Base-by-base conservation (phyloP, 2,329 filamentous ascomycete species). In the Penicillium sp. region DNA sequence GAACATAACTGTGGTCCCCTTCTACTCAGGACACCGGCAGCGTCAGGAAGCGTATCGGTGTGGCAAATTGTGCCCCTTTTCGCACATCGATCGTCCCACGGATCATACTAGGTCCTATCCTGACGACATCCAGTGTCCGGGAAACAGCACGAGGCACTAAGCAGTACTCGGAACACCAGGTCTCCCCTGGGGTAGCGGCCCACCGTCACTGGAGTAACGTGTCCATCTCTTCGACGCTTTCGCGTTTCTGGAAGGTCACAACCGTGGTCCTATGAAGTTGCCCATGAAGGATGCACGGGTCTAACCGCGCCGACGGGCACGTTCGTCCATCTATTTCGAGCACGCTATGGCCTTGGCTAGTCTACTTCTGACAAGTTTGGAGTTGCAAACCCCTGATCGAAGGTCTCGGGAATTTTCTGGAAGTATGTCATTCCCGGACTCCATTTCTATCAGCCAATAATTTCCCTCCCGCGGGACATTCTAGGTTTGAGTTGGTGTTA, bases 191-290 rank as follows among this genome's bases (percentile, higher is more conserved):
- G 35, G 35, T 38, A 38, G 35, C 16, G 33, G 18, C 31, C 49
- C 50, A 53, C 50, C 42, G 25, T 47, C 50, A 44, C 49, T 45
- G 18, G 22, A 36, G 46, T 25, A 50, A 42, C 22, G 28, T 31
- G 35, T n/a, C 22, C 22, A 48, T 30, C 31, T 16, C 46, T 56
- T 48, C 45, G 50, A 48, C 45, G 44, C 51, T 54, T 50, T 51
- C 18, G 48, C 45, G 31, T 50, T 51, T 56, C 54, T 51, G 54
- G 54, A 53, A 56, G 54, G 54, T 56, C 44, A 22, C 31, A 31
- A 38, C 30, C 44, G 25, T 16, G 31, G 31, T 46, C 49, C 50
- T 39, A 53, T 54, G 51, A 31, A 35, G 39, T 35, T 38, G 25
- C 16, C 20, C 18, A 20, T 33, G 9, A 38, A 45, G 14, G 25